Conservation (phyloP, 805 yeast genomes). For the Candida germanica region DNA sequence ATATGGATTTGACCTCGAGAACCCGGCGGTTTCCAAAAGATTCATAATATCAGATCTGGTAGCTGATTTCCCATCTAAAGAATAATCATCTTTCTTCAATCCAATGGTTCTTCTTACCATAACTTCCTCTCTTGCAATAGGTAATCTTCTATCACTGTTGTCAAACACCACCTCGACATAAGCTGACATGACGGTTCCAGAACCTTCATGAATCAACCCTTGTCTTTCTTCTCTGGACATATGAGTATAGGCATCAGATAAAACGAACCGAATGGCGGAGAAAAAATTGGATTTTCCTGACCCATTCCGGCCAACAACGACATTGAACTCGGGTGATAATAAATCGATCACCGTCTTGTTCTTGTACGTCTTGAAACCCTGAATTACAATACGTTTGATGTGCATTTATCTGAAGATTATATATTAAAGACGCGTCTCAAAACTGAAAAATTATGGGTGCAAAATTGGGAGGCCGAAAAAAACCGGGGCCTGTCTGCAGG, state of each 20-base stretch:
- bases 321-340: constrained; percentile 79
- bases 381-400: constrained; percentile 61
- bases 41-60: constrained; percentile 79
- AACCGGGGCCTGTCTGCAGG: too few species aligned
- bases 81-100: constrained; percentile 87
- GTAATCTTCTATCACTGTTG: constrained; percentile 73
- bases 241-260: constrained; percentile 85
- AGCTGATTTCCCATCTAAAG: constrained; percentile 75
- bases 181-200: constrained; percentile 87
- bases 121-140: constrained; percentile 65
- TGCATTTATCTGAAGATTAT: constrained; percentile 22
- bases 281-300: constrained; percentile 95
- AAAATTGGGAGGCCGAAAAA: too few species aligned
- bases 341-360: constrained; percentile 74
- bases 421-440: constrained; percentile 4
- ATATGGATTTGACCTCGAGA: constrained; percentile 85
- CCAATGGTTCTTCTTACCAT: constrained; percentile 86
- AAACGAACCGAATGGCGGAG: constrained; percentile 89
- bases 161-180: constrained; percentile 88
- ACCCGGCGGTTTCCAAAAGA: constrained; percentile 86
- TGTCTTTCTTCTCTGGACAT: constrained; percentile 83
- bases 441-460: constrained; percentile 5
- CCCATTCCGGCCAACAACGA: constrained; percentile 87
- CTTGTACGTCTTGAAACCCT: constrained; percentile 92
- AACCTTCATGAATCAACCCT: constrained; percentile 84